Conservation (phyloP, 2,329 filamentous ascomycete genomes). For the Claviceps spartinae region DNA sequence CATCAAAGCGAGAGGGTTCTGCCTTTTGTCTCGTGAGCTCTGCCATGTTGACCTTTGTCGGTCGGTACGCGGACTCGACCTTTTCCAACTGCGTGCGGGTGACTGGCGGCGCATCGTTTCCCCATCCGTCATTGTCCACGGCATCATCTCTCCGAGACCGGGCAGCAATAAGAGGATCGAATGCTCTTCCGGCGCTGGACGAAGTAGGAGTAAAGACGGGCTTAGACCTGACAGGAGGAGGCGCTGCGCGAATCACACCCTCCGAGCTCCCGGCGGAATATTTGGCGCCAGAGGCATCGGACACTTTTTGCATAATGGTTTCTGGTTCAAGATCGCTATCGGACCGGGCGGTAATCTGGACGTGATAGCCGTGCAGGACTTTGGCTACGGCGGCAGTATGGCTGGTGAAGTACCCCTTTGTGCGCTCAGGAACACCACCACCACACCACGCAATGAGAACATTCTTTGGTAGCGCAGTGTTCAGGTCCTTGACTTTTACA, state of each 20-base stretch:
- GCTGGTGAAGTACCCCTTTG: conserved; percentile 96
- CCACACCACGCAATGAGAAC: conserved; percentile 95
- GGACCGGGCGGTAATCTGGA: conserved; percentile 90
- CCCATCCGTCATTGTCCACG: conserved; percentile 84
- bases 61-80: conserved; percentile 83
- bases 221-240: conserved; percentile 69
- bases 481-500: conserved; percentile 91
- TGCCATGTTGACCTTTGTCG: conserved; percentile 87
- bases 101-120: conserved; percentile 80
- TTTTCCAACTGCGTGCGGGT: conserved; percentile 81
- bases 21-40: conserved; percentile 64
- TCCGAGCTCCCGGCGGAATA: conserved; percentile 61
- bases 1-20: conserved; percentile 48
- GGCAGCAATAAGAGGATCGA: conserved; percentile 56
- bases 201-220: conserved; percentile 76
- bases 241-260: conserved; percentile 36
- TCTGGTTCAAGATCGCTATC: conserved; percentile 80
- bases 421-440: conserved; percentile 93
- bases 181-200: conserved; percentile 31
- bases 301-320: conserved; percentile 80
- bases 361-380: conserved; percentile 90
- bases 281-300: conserved; percentile 87
- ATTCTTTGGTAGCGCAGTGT: conserved; percentile 76
- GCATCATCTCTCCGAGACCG: conserved; percentile 46
- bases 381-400: conserved; percentile 83